These are phyloP conservation scores for Penicillium sp. DNA, from an alignment of 2,329 filamentous ascomycete genomes.

Conservation along the genomic window DNA sequence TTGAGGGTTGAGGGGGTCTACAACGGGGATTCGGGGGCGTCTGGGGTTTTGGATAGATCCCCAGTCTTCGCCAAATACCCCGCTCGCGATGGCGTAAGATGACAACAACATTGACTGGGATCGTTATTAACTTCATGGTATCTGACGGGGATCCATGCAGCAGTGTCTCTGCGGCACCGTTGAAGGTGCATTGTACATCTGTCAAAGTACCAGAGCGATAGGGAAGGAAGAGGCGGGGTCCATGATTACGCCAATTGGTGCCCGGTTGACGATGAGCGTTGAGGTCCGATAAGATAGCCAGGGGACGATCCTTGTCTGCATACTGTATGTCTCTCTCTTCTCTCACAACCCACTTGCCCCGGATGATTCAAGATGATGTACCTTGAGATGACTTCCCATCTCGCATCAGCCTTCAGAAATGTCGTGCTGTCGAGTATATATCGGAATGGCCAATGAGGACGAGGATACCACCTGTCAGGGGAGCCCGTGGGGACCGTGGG, in stretches of 20 bases:
- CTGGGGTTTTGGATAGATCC: background rate
- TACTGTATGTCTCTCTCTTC: background rate
- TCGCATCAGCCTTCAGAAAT: background rate
- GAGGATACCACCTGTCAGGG: background rate
- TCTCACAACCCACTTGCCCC: constrained; percentile 4
- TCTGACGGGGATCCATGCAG: constrained; percentile 7
- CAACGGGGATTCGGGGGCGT: background rate
- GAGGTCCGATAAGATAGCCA: constrained; percentile 11
- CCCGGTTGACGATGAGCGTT: constrained; percentile 7
- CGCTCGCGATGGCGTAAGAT: background rate
- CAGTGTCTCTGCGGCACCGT: constrained; percentile 2
- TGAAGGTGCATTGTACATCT: background rate
- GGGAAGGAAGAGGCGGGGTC: background rate
- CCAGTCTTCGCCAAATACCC: background rate
- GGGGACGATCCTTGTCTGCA: background rate
- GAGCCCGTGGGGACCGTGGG: background rate
- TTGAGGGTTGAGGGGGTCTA: background rate
- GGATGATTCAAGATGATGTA: background rate
- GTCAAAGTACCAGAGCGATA: background rate
- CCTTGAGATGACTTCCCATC: background rate
- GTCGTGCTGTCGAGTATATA: background rate
- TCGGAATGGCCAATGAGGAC: constrained; percentile 1
- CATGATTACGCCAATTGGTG: constrained; percentile 7
- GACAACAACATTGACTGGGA: background rate
- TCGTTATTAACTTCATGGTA: background rate